Percentiles rank a stretch among this genome's conserved stretches.
Conservation (phyloP, 2,329 filamentous ascomycete genomes). For the Aspergillus spinulosporus region DNA sequence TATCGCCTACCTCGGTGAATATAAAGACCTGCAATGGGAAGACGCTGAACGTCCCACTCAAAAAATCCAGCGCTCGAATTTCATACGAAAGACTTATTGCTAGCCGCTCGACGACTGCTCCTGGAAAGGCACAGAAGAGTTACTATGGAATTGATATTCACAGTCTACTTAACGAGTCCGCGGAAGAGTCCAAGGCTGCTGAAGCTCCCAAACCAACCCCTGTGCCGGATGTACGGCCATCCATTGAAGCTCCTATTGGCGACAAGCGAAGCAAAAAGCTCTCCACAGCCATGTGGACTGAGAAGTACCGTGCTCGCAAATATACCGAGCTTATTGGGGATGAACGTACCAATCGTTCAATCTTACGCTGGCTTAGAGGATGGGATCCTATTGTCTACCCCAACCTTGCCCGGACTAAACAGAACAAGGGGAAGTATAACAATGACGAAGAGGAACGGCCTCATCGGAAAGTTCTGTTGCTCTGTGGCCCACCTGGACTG, state of each 20-base stretch:
- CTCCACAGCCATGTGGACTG: constrained; percentile 73
- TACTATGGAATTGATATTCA: constrained; percentile 96
- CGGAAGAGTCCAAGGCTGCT: constrained; percentile 56
- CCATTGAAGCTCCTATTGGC: constrained; percentile 32
- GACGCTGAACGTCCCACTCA: constrained; percentile 45
- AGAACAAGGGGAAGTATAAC: constrained; percentile 46
- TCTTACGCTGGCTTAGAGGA: constrained; percentile 87
- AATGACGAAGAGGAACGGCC: constrained; percentile 66
- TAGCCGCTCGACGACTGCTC: constrained; percentile 50
- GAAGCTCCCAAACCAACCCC: constrained; percentile 24
- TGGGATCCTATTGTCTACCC: constrained; percentile 96
- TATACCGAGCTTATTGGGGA: constrained; percentile 95
- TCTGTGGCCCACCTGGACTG: constrained; percentile 88
- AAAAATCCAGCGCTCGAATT: constrained; percentile 35
- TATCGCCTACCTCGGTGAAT: constrained; percentile 27
- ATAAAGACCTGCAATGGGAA: constrained; percentile 53
- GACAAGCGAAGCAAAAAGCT: constrained; percentile 32
- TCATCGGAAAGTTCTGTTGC: constrained; percentile 82
- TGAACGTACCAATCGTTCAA: constrained; percentile 85
- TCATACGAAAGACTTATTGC: constrained; percentile 58
- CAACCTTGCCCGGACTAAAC: constrained; percentile 63
- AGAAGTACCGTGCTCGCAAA: constrained; percentile 90
- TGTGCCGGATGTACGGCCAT: constrained; percentile 28
- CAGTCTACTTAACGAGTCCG: constrained; percentile 70
- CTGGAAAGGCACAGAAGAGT: constrained; percentile 58